These are phyloP conservation scores for Exsudoporus frostii DNA, from an alignment of 768 basidiomycete species.

Conservation along the genomic window DNA sequence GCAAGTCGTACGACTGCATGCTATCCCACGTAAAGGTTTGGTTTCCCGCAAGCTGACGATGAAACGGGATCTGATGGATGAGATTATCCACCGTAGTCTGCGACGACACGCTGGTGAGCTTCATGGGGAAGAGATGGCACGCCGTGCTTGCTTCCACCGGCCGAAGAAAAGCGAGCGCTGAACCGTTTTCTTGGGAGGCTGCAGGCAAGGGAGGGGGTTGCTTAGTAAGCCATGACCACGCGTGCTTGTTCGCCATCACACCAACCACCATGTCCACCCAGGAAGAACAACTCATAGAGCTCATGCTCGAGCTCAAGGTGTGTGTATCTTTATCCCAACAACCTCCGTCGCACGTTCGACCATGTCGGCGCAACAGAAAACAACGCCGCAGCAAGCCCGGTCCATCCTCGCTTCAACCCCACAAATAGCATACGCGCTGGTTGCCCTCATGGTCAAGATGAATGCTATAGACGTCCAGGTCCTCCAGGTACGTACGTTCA, in stretches of 20 bases:
- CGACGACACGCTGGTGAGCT: neutral
- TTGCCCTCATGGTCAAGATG: conserved; percentile 75
- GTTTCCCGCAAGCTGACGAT: neutral
- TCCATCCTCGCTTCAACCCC: conserved; percentile 70
- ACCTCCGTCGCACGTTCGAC: neutral
- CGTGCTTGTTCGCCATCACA: neutral
- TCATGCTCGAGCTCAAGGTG: conserved; percentile 73
- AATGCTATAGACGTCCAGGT: conserved; percentile 73
- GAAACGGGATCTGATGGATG: neutral
- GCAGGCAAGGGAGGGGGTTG: no score
- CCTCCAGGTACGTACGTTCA: conserved; percentile 51
- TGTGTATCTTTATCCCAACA: neutral
- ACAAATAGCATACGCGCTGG: conserved; percentile 72
- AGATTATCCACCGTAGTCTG: neutral
- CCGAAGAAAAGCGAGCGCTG: no score
- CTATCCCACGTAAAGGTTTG: neutral
- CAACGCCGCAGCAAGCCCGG: conserved; percentile 65
- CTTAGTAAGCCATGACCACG: conserved; percentile 14
- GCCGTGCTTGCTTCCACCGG: no score
- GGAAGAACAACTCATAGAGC: conserved; percentile 68
- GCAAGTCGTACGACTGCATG: conserved; percentile 3
- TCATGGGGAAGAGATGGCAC: neutral
- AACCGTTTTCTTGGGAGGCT: no score
- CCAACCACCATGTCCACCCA: conserved; percentile 45
- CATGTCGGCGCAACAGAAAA: conserved; percentile 49